phyloP scores from a whole-genome alignment of 2,329 filamentous ascomycete genomes.

The Epichloe brachyelytri region DNA sequence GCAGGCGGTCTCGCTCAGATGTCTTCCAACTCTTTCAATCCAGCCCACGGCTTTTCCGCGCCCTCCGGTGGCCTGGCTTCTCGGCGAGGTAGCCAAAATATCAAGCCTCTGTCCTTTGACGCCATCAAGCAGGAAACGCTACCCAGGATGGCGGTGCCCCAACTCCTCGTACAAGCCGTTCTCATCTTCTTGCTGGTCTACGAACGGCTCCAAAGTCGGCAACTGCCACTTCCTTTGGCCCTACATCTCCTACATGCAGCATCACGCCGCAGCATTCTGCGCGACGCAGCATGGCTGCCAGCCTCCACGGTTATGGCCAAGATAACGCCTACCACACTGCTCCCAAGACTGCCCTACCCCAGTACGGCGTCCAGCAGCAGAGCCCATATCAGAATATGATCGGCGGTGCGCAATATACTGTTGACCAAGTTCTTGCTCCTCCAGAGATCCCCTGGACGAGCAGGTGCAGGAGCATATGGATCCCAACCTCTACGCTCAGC shows the following conservation, averaged over 20 bases:
- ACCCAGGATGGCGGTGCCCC: slow-evolving; percentile 56
- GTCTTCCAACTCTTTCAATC: slow-evolving; percentile 73
- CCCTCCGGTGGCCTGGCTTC: slow-evolving; percentile 74
- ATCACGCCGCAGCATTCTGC: slow-evolving; percentile 28
- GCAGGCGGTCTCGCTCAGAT: slow-evolving; percentile 99
- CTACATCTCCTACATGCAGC: slow-evolving; percentile 42
- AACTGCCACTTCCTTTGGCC: slow-evolving; percentile 57
- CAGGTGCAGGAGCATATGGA: slow-evolving; percentile 65
- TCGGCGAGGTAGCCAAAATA: slow-evolving; percentile 67
- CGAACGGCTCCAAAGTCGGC: slow-evolving; percentile 86
- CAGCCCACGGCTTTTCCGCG: slow-evolving; percentile 60
- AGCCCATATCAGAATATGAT: slow-evolving; percentile 18
- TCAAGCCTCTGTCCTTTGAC: slow-evolving; percentile 81
- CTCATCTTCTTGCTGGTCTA: slow-evolving; percentile 83
- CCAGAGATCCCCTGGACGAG: slow-evolving; percentile 62
- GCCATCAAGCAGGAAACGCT: slow-evolving; percentile 54
- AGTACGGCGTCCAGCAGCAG: slow-evolving; percentile 27
- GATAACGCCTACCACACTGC: slow-evolving; percentile 30
- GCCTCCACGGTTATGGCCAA: slow-evolving; percentile 31
- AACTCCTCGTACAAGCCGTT: slow-evolving; percentile 86
- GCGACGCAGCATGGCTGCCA: slow-evolving; percentile 31
- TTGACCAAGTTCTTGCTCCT: slow-evolving; percentile 81
- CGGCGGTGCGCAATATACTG: slow-evolving; percentile 46
- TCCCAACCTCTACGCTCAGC: slow-evolving; percentile 72
- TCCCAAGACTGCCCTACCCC: slow-evolving; percentile 46